phyloP scores from a whole-genome alignment of 257 asterid species.

The Solanum rostratum region DNA sequence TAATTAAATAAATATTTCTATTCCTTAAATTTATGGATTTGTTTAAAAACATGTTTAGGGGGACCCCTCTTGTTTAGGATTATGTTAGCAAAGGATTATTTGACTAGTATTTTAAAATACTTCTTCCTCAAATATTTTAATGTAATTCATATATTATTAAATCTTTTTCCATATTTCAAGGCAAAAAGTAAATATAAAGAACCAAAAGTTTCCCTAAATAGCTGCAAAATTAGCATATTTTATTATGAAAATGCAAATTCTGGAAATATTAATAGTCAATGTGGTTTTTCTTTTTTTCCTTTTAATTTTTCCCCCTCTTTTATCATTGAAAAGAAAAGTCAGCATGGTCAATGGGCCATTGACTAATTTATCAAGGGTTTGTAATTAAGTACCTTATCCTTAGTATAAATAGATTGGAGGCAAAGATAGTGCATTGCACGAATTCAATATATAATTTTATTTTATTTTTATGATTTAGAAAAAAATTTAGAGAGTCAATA shows the following conservation, averaged over 20 bases:
- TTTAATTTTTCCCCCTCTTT: neutral
- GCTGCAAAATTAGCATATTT: neutral
- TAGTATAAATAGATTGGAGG: neutral
- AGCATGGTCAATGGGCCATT: neutral
- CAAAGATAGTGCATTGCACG: too few relatives aligned
- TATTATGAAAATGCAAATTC: neutral
- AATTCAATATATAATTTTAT: too few relatives aligned
- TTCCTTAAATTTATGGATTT: neutral
- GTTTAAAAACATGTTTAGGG: neutral
- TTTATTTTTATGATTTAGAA: too few relatives aligned
- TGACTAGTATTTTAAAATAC: neutral
- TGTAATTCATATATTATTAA: neutral
- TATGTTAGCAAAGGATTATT: neutral
- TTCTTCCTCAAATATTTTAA: neutral
- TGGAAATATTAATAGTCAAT: neutral
- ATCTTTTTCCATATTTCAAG: constrained; percentile 5
- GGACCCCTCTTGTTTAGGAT: neutral
- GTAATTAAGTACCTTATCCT: neutral
- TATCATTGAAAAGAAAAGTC: neutral
- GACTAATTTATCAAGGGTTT: neutral
- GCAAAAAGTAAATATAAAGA: neutral
- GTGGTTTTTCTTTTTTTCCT: neutral
- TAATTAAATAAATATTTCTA: neutral
- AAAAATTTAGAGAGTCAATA: too few relatives aligned
- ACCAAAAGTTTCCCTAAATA: neutral